Base-by-base conservation (phyloP, 192 early-diverging fungal genomes). In the Paraglomus occultum region DNA sequence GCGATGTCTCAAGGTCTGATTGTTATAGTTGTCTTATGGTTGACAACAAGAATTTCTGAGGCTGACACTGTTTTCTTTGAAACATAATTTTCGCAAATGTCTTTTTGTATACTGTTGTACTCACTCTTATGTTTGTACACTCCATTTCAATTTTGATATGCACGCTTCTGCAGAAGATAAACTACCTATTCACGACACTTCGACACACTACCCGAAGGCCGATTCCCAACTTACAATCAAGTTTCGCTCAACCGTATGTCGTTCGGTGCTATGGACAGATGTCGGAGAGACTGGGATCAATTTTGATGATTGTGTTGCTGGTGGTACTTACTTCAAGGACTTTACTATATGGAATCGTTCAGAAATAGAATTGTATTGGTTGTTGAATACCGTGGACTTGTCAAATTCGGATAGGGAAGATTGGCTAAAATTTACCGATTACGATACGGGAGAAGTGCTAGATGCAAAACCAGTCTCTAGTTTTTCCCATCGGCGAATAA, bases 301-400 rank as follows among this genome's bases (percentile, higher is more conserved):
- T 60, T 93, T 99, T 76, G 94, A 99, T 64, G 95, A 97, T 73
- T 99, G 95, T 72, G 90, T 97, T 8, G 82, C 87, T 18, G 94
- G 94, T 14, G 89, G 87, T 23, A 88, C 88, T 10, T 97, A 96
- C 70, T 92, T 93, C 79, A 92, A 92, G 52, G 90, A 94, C 72
- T 92, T 99, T 72, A 89, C 89, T 0, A 85, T 99, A 18, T 87
- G 86, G 79, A 97, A 96, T 74, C 83, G 88, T 20, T 95, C 93
- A 15, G 94, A 92, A 66, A 94, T 97, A 63, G 92, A 91, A 40
- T 80, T 99, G 7, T 94, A 92, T 66, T 99, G 95, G 94, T 73
- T 86, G 48, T 61, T 94, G 11, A 91, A 90, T 69, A 86, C 83
- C 1, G 82, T 87, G 2, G 91, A 93, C 70, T 73, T 91, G 1